These are phyloP conservation scores for Thalia dealbata DNA, from an alignment of 176 grass and related monocot species.

Conservation along the genomic window DNA sequence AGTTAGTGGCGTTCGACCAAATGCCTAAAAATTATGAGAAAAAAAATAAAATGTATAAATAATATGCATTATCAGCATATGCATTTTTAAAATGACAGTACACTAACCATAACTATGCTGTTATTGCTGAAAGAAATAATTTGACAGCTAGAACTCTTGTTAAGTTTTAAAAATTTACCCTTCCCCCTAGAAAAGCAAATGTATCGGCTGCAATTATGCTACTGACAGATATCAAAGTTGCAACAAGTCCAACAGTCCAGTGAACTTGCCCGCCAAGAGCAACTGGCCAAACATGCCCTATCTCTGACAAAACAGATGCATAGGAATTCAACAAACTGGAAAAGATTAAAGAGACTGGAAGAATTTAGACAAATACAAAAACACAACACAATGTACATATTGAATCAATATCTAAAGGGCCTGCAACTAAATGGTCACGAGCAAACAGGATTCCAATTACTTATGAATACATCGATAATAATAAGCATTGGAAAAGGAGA, in stretches of 20 bases:
- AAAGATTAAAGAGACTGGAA: not conserved
- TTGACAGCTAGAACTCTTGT: not conserved
- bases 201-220: conserved; percentile 95
- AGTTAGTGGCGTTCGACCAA: conserved; percentile 82
- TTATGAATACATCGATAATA: not conserved
- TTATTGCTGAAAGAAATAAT: not conserved
- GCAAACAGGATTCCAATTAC: not conserved
- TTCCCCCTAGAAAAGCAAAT: conserved; percentile 88
- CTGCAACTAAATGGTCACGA: not conserved
- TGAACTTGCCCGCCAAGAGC: conserved; percentile 84
- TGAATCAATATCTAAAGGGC: not conserved
- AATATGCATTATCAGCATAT: not conserved
- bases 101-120: not conserved
- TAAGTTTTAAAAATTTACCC: conserved; percentile 45
- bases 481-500: not conserved
- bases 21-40: conserved; percentile 53
- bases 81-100: not conserved
- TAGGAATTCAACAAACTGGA: conserved; percentile 1
- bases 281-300: conserved; percentile 62
- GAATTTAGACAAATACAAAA: not conserved
- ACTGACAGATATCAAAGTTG: conserved; percentile 90
- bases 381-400: not conserved
- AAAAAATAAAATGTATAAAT: not conserved
- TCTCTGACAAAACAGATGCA: conserved; percentile 36
- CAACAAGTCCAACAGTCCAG: conserved; percentile 90